Percentiles rank a stretch among this genome's conserved stretches.
Evolutionary conservation across 2,329 filamentous ascomycete genomes (phyloP).

Genomic region (Talaromyces pinophilus): DNA sequence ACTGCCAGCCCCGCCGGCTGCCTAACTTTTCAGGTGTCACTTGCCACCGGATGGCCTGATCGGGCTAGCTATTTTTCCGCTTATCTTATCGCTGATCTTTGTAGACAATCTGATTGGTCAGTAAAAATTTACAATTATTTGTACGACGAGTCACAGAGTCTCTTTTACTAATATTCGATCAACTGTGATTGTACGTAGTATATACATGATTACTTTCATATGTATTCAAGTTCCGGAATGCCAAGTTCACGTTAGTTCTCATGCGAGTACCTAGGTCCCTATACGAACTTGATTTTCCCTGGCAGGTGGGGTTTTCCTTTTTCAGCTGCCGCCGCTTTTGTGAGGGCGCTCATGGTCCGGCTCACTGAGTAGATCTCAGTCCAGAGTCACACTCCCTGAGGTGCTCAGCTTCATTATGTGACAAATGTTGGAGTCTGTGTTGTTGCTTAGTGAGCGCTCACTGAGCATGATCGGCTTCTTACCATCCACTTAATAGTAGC

Average conservation of each 20-base stretch:
- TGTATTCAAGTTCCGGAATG: too few species aligned
- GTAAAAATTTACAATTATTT: too few species aligned
- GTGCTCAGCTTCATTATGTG: too few species aligned
- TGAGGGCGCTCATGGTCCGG: constrained; percentile 9
- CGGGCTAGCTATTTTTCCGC: not conserved
- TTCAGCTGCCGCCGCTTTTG: constrained; percentile 8
- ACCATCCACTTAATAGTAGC: not conserved
- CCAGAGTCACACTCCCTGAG: not conserved
- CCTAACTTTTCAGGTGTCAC: constrained; percentile 13
- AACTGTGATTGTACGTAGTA: too few species aligned
- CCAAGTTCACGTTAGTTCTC: too few species aligned
- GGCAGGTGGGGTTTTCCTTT: constrained; percentile 10
- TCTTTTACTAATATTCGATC: constrained; percentile 2
- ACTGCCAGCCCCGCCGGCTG: constrained; percentile 8
- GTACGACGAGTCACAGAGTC: not conserved
- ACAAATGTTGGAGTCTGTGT: too few species aligned
- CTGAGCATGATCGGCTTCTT: not conserved
- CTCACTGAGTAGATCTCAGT: constrained; percentile 15
- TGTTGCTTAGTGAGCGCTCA: too few species aligned
- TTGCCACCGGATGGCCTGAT: constrained; percentile 10
- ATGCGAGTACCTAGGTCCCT: not conserved
- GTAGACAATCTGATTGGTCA: not conserved
- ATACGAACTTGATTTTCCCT: constrained; percentile 14
- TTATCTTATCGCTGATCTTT: constrained; percentile 11
- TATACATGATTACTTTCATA: too few species aligned